Percentiles rank a stretch among this genome's conserved stretches.
Conservation (phyloP, 257 asterid species). For the Solanum bulbocastanum region DNA sequence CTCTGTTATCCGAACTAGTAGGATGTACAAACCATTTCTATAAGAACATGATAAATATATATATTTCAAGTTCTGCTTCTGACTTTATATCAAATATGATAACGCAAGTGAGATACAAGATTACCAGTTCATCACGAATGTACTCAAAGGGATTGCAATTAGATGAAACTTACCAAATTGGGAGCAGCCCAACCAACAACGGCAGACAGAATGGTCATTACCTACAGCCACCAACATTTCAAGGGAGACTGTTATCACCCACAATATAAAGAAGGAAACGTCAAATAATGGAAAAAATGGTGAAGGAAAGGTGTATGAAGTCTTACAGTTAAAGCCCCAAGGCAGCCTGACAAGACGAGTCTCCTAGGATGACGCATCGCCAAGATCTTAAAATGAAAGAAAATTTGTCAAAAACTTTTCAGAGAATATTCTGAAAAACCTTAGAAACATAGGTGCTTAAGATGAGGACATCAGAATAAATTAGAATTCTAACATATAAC, state of each 20-base stretch:
- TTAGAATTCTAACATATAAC: neutral
- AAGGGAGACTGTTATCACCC: neutral
- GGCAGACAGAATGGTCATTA: slow-evolving; percentile 89
- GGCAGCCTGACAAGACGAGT: slow-evolving; percentile 86
- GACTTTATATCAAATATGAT: neutral
- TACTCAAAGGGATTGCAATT: neutral
- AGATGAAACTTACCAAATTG: slow-evolving; percentile 43
- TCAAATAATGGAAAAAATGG: neutral
- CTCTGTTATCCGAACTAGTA: neutral
- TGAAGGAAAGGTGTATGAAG: neutral
- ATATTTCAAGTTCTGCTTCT: neutral
- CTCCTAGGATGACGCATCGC: slow-evolving; percentile 99
- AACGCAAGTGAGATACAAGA: neutral
- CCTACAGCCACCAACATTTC: slow-evolving; percentile 23
- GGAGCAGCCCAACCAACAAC: slow-evolving; percentile 99
- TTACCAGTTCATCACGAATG: neutral
- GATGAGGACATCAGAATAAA: neutral
- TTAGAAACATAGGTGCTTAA: neutral
- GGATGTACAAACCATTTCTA: neutral
- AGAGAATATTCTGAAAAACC: neutral
- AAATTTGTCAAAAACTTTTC: neutral
- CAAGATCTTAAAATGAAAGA: slow-evolving; percentile 43
- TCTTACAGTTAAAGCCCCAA: slow-evolving; percentile 85
- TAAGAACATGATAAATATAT: neutral
- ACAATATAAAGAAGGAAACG: neutral